phyloP scores from a whole-genome alignment of 495 filamentous ascomycete genomes.

The Xylaria nigripes region DNA sequence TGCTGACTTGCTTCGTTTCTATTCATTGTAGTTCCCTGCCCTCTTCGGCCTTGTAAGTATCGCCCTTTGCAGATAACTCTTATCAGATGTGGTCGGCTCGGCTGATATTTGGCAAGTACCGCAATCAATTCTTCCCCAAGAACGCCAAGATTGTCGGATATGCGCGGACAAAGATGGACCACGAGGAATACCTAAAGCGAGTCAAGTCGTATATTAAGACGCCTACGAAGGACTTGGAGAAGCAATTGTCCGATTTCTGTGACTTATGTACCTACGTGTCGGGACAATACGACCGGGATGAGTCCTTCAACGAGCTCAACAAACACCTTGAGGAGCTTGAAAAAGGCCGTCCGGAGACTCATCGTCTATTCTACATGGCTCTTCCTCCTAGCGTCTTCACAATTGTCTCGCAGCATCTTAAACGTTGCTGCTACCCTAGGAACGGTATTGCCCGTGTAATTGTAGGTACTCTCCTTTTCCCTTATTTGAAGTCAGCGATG shows the following conservation, averaged over 20 bases:
- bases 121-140: slow-evolving; percentile 97
- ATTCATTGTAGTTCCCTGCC: slow-evolving; percentile 70
- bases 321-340: slow-evolving; percentile 88
- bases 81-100: neutral
- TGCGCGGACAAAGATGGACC: slow-evolving; percentile 99
- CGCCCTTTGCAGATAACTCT: slow-evolving; percentile 6
- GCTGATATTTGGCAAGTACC: slow-evolving; percentile 55
- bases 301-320: slow-evolving; percentile 81
- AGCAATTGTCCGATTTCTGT: slow-evolving; percentile 86
- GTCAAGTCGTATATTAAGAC: slow-evolving; percentile 99
- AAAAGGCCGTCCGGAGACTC: slow-evolving; percentile 68
- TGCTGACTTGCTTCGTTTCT: slow-evolving; percentile 21
- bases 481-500: neutral
- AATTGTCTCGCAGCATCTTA: slow-evolving; percentile 91
- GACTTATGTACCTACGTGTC: slow-evolving; percentile 83
- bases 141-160: slow-evolving; percentile 97
- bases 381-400: slow-evolving; percentile 97
- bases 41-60: slow-evolving; percentile 90
- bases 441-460: slow-evolving; percentile 88
- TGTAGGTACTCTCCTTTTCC: slow-evolving; percentile 41
- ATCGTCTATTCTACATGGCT: slow-evolving; percentile 99
- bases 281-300: slow-evolving; percentile 95
- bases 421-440: slow-evolving; percentile 90
- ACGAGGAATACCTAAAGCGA: slow-evolving; percentile 83
- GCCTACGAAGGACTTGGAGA: slow-evolving; percentile 93